Base-by-base conservation (phyloP, 495 filamentous ascomycete species). In the Massariosphaeria phaeospora region DNA sequence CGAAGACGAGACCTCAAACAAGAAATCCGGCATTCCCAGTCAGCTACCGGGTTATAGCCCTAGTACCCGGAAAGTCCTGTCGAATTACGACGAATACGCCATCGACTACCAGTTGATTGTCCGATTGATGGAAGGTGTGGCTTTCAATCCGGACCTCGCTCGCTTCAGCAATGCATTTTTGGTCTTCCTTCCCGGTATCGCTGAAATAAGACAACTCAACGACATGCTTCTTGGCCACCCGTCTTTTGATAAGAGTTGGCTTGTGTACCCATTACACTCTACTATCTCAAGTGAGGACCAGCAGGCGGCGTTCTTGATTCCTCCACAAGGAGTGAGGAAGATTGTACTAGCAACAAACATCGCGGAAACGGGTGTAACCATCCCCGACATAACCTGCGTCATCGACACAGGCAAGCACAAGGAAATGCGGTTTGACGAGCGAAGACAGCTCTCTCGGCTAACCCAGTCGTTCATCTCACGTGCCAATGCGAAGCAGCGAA, bases 261-360 rank as follows among this genome's bases (percentile, higher is more conserved):
- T 85, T 41, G 75, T 96, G 12, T 86, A 94, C 68, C 83, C 88
- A 2, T 76, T 96, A 31, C 93, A 98, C 68, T 96, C 91, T 1
- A 89, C 85, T 1, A 94, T 98, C 64, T 85, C 91, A n/a, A 95
- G 84, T 48, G 93, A 96, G 62, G 91, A 96, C 21, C 93, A 96
- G 71, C 91, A 96, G 69, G 81, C 82, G 38, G 93, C 91, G 1
- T 96, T 98, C 65, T 72, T 84, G 1, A 72, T 95, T 2, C 91
- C 93, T 8, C 90, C 89, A 0, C 75, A 76, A 13, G 91, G 88
- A 6, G 76, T 80, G 34, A 77, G 89, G 49, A 97, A 96, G 72
- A 93, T 96, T 54, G 90, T 96, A 3, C 79, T 96, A 39, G 88
- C 91, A 4, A 98, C 91, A 8, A 97, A 97, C 64, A 96, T 97